These are phyloP conservation scores for Colletotrichum costaricense DNA, from an alignment of 2,329 filamentous ascomycete species.

Conservation along the genomic window DNA sequence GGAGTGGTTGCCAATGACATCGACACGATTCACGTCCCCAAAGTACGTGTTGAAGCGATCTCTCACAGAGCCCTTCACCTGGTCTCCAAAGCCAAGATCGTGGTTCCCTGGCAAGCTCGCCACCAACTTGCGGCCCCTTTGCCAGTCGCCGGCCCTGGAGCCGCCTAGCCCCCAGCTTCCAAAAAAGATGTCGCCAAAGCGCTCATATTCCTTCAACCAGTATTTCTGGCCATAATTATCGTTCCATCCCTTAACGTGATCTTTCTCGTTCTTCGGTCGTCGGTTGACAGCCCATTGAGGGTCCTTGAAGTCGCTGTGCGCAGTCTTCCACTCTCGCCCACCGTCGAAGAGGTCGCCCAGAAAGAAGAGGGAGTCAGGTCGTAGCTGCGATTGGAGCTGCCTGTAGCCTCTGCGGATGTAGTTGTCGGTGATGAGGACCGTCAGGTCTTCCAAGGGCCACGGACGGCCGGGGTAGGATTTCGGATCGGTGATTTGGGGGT, in stretches of 20 bases:
- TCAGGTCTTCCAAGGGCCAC: slow-evolving; percentile 67
- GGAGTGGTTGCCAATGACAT: slow-evolving; percentile 93
- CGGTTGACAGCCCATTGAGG: slow-evolving; percentile 66
- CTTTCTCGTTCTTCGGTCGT: slow-evolving; percentile 63
- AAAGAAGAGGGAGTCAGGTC: slow-evolving; percentile 91
- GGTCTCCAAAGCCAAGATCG: slow-evolving; percentile 89
- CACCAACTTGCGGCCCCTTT: slow-evolving; percentile 80
- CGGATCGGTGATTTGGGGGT: slow-evolving; percentile 92
- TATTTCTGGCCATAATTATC: slow-evolving; percentile 82
- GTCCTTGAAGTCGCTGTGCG: slow-evolving; percentile 67
- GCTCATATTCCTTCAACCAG: slow-evolving; percentile 87
- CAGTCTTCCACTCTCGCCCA: slow-evolving; percentile 92
- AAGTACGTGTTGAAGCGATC: slow-evolving; percentile 90
- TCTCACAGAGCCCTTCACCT: slow-evolving; percentile 83
- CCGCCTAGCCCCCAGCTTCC: slow-evolving; percentile 72
- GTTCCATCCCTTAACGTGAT: slow-evolving; percentile 73
- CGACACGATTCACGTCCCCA: slow-evolving; percentile 89
- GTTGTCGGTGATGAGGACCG: slow-evolving; percentile 79
- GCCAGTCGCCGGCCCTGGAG: slow-evolving; percentile 64
- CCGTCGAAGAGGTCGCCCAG: slow-evolving; percentile 96
- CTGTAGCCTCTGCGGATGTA: slow-evolving; percentile 87
- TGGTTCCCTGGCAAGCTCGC: slow-evolving; percentile 93
- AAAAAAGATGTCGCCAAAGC: slow-evolving; percentile 90
- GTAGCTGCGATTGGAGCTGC: slow-evolving; percentile 78
- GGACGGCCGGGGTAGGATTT: slow-evolving; percentile 91